These are phyloP conservation scores for Aspergillus novofumigatus DNA, from an alignment of 2,329 filamentous ascomycete species.

Conservation along the genomic window DNA sequence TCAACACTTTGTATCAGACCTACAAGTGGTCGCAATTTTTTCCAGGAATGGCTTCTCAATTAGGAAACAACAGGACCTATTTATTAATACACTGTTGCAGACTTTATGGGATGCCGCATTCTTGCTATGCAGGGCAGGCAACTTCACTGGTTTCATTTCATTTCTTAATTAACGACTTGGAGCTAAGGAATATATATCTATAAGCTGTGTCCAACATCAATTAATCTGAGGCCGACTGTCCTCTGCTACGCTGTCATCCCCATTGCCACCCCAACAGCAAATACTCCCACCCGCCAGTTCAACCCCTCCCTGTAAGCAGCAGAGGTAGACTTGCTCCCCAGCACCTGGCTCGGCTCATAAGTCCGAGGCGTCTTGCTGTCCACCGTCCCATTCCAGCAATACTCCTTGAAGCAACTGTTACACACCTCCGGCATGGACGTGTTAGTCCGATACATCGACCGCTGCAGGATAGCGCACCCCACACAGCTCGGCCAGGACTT, in stretches of 20 bases:
- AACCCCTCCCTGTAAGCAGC: not conserved
- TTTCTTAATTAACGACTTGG: too few relatives aligned
- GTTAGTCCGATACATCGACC: conserved; percentile 68
- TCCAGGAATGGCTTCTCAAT: too few relatives aligned
- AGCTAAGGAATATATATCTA: too few relatives aligned
- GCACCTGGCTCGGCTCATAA: conserved; percentile 39
- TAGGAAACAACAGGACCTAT: too few relatives aligned
- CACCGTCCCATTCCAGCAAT: conserved; percentile 89
- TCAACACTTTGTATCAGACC: too few relatives aligned
- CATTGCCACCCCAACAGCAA: not conserved
- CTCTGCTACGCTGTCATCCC: not conserved
- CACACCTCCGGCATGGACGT: conserved; percentile 69
- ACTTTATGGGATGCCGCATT: too few relatives aligned
- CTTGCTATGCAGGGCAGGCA: too few relatives aligned
- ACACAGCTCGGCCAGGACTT: conserved; percentile 76
- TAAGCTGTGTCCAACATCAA: too few relatives aligned
- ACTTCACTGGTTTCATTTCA: too few relatives aligned
- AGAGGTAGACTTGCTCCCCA: not conserved
- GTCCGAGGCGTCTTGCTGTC: conserved; percentile 35
- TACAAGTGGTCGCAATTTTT: too few relatives aligned
- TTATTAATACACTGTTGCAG: too few relatives aligned
- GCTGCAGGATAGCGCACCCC: conserved; percentile 77
- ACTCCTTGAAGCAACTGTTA: conserved; percentile 67
- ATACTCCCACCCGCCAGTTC: not conserved
- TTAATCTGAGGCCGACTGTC: too few relatives aligned